Conservation (phyloP, 2,329 filamentous ascomycete species). For the Neoarthrinium moseri region DNA sequence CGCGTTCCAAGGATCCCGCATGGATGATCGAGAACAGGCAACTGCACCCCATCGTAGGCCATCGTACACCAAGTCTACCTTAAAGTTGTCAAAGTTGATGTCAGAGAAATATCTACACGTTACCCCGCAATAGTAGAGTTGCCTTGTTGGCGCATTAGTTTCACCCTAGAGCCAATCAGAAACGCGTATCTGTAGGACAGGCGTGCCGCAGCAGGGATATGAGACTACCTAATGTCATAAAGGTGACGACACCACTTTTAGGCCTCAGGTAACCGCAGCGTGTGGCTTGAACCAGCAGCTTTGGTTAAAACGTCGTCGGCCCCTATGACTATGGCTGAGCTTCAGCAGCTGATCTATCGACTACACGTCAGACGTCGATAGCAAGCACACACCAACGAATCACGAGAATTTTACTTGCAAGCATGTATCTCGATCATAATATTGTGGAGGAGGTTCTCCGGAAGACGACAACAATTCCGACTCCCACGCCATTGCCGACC, state of each 20-base stretch:
- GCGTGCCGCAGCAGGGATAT: not conserved
- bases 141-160: constrained; percentile 4
- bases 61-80: too few relatives aligned
- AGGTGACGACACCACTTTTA: constrained; percentile 11
- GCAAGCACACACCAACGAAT: not conserved
- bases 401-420: not conserved
- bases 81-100: constrained; percentile 6
- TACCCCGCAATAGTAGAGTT: constrained; percentile 6
- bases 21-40: too few relatives aligned
- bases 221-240: not conserved
- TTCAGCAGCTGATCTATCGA: not conserved
- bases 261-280: constrained; percentile 6
- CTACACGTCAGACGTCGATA: not conserved
- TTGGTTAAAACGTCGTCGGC: not conserved
- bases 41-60: too few relatives aligned
- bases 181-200: not conserved
- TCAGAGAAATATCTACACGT: constrained; percentile 4
- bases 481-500: constrained; percentile 9
- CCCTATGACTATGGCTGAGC: not conserved
- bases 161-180: not conserved
- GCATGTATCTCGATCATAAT: constrained; percentile 8
- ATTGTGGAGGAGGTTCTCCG: constrained; percentile 8
- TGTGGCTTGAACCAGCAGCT: not conserved
- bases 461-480: constrained; percentile 6
- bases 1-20: too few relatives aligned